Base-by-base conservation (phyloP, 305 asterid genomes). In the Fraxinus sp. region DNA sequence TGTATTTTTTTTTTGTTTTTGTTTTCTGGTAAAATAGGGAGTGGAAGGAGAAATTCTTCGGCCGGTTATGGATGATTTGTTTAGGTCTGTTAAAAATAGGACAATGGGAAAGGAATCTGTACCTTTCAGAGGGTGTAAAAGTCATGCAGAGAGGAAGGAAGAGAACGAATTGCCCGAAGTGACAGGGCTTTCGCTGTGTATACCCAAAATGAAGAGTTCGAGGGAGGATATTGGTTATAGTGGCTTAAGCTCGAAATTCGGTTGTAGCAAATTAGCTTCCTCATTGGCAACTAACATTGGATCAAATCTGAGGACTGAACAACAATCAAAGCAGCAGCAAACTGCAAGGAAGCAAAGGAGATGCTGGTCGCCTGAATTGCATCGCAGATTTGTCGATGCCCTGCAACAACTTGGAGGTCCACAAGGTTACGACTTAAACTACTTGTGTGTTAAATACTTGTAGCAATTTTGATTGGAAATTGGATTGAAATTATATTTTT, bases 311-410 rank as follows among this genome's bases (percentile, higher is more conserved):
- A 90, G 86, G 83, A 78, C 79, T 37, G 84, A 76, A 6, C 90
- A 86, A 57, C 90, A 88, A 74, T 64, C 73, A 9, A 22, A 64
- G 73, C 36, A 64, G 74, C 74, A 68, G 36, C 37, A 9, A 24
- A 68, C 37, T 26, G 74, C 37, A 9, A 83, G 94, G 86, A 95
- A 95, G 87, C 98, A 92, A 78, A 84, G 98, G 89, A 84, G 98
- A 85, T 90, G 97, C 87, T 95, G 98, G 98, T 95, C 98, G 7
- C 92, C 95, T 9, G 98, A 95, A 78, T 87, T 95, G 87, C 98
- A 95, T 74, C 88, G 93, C 78, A 90, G 93, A 57, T 95, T 95
- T 32, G 88, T 93, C 10, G 86, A 87, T 78, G 95, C 93, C 78
- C 87, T 93, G 83, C 92, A 92, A 78, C 90, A 89, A 80, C 96